These are phyloP conservation scores for Solidago caesia DNA, from an alignment of 129 eudicot genomes.

Conservation along the genomic window DNA sequence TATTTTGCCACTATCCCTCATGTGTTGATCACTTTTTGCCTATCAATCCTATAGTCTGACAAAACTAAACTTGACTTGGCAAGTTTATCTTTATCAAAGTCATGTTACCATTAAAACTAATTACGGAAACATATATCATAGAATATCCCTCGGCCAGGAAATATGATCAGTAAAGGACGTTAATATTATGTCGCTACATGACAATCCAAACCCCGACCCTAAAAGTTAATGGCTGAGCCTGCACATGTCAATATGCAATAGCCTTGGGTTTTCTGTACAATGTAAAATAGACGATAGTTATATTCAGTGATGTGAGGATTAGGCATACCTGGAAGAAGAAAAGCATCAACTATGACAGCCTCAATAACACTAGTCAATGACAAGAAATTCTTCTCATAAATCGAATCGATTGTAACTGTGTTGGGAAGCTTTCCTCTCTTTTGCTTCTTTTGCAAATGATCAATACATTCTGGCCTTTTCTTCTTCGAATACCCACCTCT, in stretches of 20 bases:
- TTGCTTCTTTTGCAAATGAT: slow-evolving; percentile 63
- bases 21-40: background rate
- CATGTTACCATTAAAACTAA: no score
- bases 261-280: background rate
- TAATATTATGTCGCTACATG: no score
- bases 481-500: slow-evolving; percentile 67
- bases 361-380: slow-evolving; percentile 79
- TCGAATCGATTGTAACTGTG: slow-evolving; percentile 70
- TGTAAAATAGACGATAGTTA: background rate
- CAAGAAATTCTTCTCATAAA: slow-evolving; percentile 80
- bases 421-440: slow-evolving; percentile 74
- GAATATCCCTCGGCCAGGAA: no score
- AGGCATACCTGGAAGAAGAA: slow-evolving; percentile 70
- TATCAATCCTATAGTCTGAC: slow-evolving; percentile 5
- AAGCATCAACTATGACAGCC: slow-evolving; percentile 71
- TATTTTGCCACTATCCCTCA: background rate
- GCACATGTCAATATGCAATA: background rate
- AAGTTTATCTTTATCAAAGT: no score
- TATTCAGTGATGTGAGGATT: slow-evolving; percentile 5
- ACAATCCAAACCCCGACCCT: no score
- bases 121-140: no score
- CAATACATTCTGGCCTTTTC: slow-evolving; percentile 67
- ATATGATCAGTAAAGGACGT: no score
- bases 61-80: background rate
- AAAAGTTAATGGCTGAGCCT: background rate